Evolutionary conservation across 345 rosid genomes (phyloP).

Genomic region (Syzygium grande): DNA sequence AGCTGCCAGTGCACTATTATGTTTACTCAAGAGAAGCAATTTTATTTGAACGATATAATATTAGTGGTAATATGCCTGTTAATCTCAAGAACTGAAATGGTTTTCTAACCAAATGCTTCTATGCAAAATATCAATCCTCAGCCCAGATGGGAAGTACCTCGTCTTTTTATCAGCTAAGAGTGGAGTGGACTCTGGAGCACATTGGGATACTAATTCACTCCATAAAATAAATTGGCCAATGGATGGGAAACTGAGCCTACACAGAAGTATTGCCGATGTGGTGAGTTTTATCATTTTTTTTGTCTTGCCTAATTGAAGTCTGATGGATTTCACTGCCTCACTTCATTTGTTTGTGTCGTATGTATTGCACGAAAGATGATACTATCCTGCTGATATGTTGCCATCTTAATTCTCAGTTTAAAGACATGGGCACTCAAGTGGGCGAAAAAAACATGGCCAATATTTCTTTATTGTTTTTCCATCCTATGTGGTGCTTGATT

Average conservation of each 20-base stretch:
- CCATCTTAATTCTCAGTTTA: background rate
- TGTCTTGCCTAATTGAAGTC: background rate
- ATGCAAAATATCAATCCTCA: constrained; percentile 20
- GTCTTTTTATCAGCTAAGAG: constrained; percentile 63
- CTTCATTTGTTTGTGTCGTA: background rate
- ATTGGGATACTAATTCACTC: constrained; percentile 64
- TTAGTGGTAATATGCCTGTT: background rate
- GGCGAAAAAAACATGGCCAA: background rate
- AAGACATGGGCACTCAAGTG: background rate
- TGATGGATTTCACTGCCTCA: background rate
- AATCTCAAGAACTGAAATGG: background rate
- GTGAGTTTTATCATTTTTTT: constrained; percentile 27
- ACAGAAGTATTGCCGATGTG: constrained; percentile 52
- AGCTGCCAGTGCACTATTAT: background rate
- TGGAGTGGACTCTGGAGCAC: constrained; percentile 76
- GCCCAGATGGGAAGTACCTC: constrained; percentile 81
- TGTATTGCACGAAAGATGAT: background rate
- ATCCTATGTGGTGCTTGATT: background rate
- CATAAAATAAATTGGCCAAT: constrained; percentile 72
- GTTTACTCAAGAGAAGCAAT: background rate
- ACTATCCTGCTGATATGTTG: background rate
- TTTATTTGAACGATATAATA: background rate
- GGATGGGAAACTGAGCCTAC: constrained; percentile 25
- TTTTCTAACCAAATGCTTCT: background rate
- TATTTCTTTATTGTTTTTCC: background rate